These are phyloP conservation scores for Russula sp. DNA, from an alignment of 768 basidiomycete species.

Conservation along the genomic window DNA sequence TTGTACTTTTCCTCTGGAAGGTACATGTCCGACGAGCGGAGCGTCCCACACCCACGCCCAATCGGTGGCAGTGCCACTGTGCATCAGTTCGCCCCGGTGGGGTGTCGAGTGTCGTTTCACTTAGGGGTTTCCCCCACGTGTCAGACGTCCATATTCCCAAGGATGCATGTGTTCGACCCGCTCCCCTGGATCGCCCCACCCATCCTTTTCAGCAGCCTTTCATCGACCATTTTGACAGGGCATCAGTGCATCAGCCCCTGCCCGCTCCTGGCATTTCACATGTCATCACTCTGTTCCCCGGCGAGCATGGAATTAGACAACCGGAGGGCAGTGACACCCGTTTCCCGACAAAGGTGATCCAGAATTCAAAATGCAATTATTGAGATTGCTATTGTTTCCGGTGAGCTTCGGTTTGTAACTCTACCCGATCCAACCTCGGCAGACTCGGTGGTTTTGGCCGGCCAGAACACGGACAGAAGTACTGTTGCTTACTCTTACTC, in stretches of 20 bases:
- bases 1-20: background rate
- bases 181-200: background rate
- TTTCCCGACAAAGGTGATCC: background rate
- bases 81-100: background rate
- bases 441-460: conserved; percentile 22
- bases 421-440: conserved; percentile 23
- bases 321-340: background rate
- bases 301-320: conserved; percentile 11
- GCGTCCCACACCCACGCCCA: background rate
- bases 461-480: conserved; percentile 13
- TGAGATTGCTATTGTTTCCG: background rate
- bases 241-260: conserved; percentile 3
- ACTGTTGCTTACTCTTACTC: conserved; percentile 21
- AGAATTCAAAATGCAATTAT: too few relatives aligned
- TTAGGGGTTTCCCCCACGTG: background rate
- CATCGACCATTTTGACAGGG: background rate
- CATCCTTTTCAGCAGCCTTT: background rate
- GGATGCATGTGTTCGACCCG: conserved; percentile 16
- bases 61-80: conserved; percentile 2
- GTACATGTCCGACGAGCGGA: background rate
- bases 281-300: conserved; percentile 10
- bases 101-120: background rate
- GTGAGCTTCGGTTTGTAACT: conserved; percentile 24
- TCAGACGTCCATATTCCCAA: conserved; percentile 21
- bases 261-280: background rate